Percentiles rank a stretch among this genome's conserved stretches.
These are phyloP conservation scores for Penicillium argentinense DNA, from an alignment of 495 filamentous ascomycete species.

Conservation along the genomic window DNA sequence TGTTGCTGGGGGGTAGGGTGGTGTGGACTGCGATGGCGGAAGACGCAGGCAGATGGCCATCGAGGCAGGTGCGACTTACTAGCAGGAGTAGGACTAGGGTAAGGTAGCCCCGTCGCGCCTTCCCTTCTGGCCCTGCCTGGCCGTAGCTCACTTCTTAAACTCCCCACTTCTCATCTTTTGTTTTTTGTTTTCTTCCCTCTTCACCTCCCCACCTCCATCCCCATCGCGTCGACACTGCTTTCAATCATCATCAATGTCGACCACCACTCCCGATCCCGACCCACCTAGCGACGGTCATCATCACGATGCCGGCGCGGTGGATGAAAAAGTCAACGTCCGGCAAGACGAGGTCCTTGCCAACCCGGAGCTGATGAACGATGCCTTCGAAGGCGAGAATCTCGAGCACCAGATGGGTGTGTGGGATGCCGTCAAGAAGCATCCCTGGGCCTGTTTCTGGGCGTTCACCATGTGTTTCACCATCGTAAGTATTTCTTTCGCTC, in stretches of 20 bases:
- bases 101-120: no score
- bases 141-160: no score
- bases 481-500: conserved; percentile 21
- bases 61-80: no score
- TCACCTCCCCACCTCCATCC: background rate
- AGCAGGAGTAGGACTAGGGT: no score
- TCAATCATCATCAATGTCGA: background rate
- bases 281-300: no score
- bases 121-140: no score
- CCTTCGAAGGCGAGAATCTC: conserved; percentile 31
- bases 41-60: no score
- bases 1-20: no score
- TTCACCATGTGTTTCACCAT: conserved; percentile 46
- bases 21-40: no score
- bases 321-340: conserved; percentile 20
- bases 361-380: conserved; percentile 33
- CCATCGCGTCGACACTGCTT: background rate
- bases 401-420: conserved; percentile 33
- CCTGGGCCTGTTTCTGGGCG: conserved; percentile 49
- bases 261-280: no score
- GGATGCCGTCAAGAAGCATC: conserved; percentile 40
- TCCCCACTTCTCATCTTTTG: background rate
- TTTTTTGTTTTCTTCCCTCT: no score
- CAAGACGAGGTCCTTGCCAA: conserved; percentile 29
- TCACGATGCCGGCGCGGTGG: no score